Evolutionary conservation across 306 rosid genomes (phyloP).

Genomic region (Vigna angularis): DNA sequence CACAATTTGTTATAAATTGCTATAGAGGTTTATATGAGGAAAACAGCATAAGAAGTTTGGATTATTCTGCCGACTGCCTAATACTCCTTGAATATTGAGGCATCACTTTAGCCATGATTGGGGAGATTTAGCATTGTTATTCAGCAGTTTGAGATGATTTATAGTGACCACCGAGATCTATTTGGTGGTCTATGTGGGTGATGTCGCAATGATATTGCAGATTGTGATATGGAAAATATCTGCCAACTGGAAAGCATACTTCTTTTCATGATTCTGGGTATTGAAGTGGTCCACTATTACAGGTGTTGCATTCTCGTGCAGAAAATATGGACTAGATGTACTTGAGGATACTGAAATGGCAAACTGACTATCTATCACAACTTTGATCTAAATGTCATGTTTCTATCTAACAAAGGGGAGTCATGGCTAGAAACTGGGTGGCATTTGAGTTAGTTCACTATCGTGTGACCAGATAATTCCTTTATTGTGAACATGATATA

Average conservation of each 20-base stretch:
- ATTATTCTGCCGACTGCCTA: not conserved
- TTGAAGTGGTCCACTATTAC: not conserved
- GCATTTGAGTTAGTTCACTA: not conserved
- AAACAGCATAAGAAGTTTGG: not conserved
- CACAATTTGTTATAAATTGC: not conserved
- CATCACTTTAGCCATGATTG: not conserved
- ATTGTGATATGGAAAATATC: too few species aligned
- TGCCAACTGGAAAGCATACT: too few species aligned
- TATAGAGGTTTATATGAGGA: not conserved
- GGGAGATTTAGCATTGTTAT: not conserved
- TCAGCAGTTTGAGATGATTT: slow-evolving; percentile 5
- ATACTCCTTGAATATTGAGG: not conserved
- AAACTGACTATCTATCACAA: too few species aligned
- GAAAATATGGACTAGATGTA: not conserved
- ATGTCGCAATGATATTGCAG: not conserved
- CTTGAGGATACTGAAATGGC: too few species aligned
- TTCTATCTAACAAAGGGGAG: not conserved
- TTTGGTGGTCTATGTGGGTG: not conserved
- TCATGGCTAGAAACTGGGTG: not conserved
- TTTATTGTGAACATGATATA: not conserved
- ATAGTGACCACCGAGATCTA: not conserved
- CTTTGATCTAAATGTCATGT: too few species aligned
- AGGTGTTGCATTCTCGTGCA: not conserved
- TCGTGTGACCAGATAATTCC: not conserved
- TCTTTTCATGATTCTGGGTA: not conserved